phyloP scores from a whole-genome alignment of 371 early-diverging fungal species.

The Actinomortierella wolfii region DNA sequence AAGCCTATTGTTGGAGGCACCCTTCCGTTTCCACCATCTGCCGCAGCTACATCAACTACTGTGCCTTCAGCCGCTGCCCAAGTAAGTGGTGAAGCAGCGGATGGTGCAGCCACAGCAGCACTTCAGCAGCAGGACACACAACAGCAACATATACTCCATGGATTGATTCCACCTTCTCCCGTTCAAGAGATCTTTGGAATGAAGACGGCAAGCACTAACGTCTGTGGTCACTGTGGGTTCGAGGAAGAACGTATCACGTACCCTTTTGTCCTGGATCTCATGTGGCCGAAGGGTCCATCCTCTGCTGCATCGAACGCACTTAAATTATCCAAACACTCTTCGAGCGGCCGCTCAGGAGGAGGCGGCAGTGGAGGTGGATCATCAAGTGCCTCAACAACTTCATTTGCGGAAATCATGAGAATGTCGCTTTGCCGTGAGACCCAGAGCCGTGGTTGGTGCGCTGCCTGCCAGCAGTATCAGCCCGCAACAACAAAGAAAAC shows the following conservation, averaged over 20 bases:
- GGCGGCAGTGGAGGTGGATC: too few species aligned
- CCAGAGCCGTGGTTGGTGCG: constrained; percentile 83
- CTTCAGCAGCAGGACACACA: too few species aligned
- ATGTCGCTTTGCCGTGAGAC: constrained; percentile 72
- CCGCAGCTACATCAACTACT: constrained; percentile 9
- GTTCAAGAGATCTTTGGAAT: constrained; percentile 80
- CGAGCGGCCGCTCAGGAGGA: too few species aligned
- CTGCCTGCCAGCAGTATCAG: constrained; percentile 73
- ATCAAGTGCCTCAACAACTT: background rate
- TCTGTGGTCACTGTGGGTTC: constrained; percentile 67
- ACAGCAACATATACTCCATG: constrained; percentile 6
- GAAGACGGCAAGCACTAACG: constrained; percentile 61
- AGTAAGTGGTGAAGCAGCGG: too few species aligned
- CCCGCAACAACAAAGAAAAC: constrained; percentile 67
- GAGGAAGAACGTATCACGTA: constrained; percentile 63
- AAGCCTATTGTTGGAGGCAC: background rate
- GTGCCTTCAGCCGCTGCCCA: constrained; percentile 2
- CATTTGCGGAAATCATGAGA: constrained; percentile 66
- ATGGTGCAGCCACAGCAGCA: too few species aligned
- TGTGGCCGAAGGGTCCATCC: constrained; percentile 57
- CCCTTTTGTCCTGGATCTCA: constrained; percentile 82
- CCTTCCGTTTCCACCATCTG: background rate
- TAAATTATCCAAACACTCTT: too few species aligned
- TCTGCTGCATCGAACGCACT: too few species aligned
- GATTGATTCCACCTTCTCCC: constrained; percentile 46